phyloP scores from a whole-genome alignment of 768 basidiomycete genomes.

The Galerina sulciceps region DNA sequence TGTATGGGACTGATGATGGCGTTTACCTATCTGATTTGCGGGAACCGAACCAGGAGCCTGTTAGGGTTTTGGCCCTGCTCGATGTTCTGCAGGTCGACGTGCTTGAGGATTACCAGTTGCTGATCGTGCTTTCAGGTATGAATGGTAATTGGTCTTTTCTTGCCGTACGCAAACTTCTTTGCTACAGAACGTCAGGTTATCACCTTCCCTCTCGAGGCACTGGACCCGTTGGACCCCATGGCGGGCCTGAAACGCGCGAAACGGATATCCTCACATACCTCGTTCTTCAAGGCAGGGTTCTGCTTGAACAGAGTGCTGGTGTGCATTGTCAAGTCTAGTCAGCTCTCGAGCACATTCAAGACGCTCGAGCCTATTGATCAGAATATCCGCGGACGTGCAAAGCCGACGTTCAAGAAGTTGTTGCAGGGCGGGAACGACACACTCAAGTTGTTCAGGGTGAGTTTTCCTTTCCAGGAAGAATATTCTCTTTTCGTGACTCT shows the following conservation, averaged over 20 bases:
- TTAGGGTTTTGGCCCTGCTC: conserved; percentile 85
- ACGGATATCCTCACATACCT: conserved; percentile 93
- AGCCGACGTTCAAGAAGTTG: conserved; percentile 94
- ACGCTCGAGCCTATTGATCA: conserved; percentile 96
- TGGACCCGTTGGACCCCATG: conserved; percentile 89
- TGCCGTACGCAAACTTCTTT: neutral
- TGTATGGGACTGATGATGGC: conserved; percentile 97
- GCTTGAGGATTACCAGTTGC: conserved; percentile 91
- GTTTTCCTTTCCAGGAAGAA: neutral
- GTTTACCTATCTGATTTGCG: conserved; percentile 92
- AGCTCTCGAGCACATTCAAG: conserved; percentile 96
- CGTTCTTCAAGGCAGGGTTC: conserved; percentile 96
- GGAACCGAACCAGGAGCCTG: conserved; percentile 76
- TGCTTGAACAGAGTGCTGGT: conserved; percentile 92
- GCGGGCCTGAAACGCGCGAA: conserved; percentile 93
- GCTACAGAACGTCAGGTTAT: conserved; percentile 88
- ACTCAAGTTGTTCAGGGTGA: conserved; percentile 86
- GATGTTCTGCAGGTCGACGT: conserved; percentile 97
- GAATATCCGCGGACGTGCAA: conserved; percentile 73
- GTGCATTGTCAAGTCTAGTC: conserved; percentile 95
- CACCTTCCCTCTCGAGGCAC: conserved; percentile 92
- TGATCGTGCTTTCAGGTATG: conserved; percentile 97
- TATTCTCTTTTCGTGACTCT: neutral
- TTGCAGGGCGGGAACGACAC: conserved; percentile 96
- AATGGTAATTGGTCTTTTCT: conserved; percentile 1